Conservation (phyloP, 1,139 yeast species). For the Pichia inconspicua region DNA sequence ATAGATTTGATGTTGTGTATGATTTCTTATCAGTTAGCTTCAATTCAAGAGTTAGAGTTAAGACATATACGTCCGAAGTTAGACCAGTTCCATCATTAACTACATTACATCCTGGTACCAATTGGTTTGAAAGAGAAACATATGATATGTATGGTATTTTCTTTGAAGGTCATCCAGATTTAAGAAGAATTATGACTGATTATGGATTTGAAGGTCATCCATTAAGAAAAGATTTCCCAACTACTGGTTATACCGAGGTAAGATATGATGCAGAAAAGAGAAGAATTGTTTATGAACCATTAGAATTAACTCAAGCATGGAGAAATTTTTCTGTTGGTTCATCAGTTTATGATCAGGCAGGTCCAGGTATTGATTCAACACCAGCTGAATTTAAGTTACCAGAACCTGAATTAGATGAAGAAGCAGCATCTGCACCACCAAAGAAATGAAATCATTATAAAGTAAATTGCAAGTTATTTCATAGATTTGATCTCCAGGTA, state of each 20-base stretch:
- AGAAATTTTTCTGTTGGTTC: slow-evolving; percentile 85
- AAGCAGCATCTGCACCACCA: slow-evolving; percentile 37
- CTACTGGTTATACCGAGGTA: slow-evolving; percentile 85
- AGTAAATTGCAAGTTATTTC: too few relatives aligned
- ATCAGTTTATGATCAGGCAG: slow-evolving; percentile 88
- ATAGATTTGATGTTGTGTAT: slow-evolving; percentile 83
- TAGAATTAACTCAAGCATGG: slow-evolving; percentile 87
- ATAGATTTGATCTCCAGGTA: too few relatives aligned
- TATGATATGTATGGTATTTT: slow-evolving; percentile 81
- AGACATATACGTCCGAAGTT: slow-evolving; percentile 81
- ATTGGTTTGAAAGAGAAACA: slow-evolving; percentile 88
- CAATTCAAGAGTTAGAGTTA: slow-evolving; percentile 82
- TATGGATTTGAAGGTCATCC: slow-evolving; percentile 94
- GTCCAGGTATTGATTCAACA: slow-evolving; percentile 75
- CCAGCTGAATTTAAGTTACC: slow-evolving; percentile 81
- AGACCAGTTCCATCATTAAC: slow-evolving; percentile 75
- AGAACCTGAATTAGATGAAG: slow-evolving; percentile 71
- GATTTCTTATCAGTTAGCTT: slow-evolving; percentile 74
- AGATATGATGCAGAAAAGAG: slow-evolving; percentile 87
- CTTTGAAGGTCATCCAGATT: slow-evolving; percentile 84
- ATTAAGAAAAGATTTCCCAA: slow-evolving; percentile 85
- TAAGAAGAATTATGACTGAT: slow-evolving; percentile 86
- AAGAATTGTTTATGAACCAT: slow-evolving; percentile 82
- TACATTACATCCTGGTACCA: slow-evolving; percentile 67
- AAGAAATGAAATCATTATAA: slow-evolving; percentile 26